Conservation (phyloP, 2,329 filamentous ascomycete genomes). For the Pseudocercospora ulei region DNA sequence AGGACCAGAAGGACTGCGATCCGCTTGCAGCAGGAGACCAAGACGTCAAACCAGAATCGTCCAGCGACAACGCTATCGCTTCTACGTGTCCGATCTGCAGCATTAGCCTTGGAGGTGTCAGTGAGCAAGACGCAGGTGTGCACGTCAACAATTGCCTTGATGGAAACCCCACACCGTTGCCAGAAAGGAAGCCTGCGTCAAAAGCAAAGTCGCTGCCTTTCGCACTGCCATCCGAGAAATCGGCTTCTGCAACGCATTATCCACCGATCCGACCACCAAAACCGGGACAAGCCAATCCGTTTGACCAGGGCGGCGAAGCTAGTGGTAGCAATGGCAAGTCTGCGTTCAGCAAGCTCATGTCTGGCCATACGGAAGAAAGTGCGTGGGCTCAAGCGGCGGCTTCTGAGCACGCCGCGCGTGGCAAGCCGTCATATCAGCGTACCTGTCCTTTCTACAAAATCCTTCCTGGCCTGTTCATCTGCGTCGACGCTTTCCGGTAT, state of each 20-base stretch:
- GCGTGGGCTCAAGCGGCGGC: conserved; percentile 85
- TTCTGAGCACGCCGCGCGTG: conserved; percentile 64
- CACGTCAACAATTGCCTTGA: conserved; percentile 94
- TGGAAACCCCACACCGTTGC: conserved; percentile 58
- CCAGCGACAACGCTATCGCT: not conserved
- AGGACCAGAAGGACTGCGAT: conserved; percentile 39
- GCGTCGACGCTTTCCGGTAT: conserved; percentile 92
- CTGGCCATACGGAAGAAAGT: conserved; percentile 74
- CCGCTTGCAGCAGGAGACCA: conserved; percentile 20
- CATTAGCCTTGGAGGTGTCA: conserved; percentile 48
- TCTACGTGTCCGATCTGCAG: conserved; percentile 68
- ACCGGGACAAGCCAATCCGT: conserved; percentile 72
- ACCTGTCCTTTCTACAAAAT: conserved; percentile 99
- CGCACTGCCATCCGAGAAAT: conserved; percentile 17
- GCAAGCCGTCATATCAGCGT: conserved; percentile 75
- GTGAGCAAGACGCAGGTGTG: conserved; percentile 57
- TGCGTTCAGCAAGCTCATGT: conserved; percentile 90
- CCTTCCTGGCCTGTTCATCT: conserved; percentile 82
- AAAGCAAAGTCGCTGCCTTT: conserved; percentile 14
- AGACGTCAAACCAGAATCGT: conserved; percentile 2
- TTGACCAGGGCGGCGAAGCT: conserved; percentile 47
- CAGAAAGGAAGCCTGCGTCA: conserved; percentile 23
- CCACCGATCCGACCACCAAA: conserved; percentile 57
- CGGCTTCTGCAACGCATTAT: conserved; percentile 46
- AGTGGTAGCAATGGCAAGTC: conserved; percentile 44